Evolutionary conservation across 2,329 filamentous ascomycete genomes (phyloP).

Genomic region (Madurella mycetomatis): DNA sequence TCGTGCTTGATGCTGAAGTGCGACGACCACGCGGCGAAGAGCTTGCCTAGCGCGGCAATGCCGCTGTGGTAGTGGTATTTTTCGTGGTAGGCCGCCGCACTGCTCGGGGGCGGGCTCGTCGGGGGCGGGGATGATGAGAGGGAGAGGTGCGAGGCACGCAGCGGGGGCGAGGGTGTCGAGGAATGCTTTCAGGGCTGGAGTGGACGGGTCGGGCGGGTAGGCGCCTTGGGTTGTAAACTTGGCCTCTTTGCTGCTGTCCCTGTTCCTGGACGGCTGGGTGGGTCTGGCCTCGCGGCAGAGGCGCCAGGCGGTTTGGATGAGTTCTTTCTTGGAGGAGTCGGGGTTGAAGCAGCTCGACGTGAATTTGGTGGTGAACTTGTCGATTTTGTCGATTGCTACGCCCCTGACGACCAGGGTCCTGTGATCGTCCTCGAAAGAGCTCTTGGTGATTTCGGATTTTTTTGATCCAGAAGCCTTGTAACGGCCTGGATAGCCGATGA

Average conservation of each 20-base stretch:
- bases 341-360: conserved; percentile 8
- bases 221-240: not conserved
- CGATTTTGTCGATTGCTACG: conserved; percentile 6
- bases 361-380: conserved; percentile 7
- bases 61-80: too few species aligned
- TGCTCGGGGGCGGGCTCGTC: too few species aligned
- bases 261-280: too few species aligned
- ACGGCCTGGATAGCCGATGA: conserved; percentile 10
- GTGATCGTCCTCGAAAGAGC: conserved; percentile 7
- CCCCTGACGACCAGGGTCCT: conserved; percentile 7
- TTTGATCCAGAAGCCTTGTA: conserved; percentile 5
- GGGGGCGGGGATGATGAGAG: too few species aligned
- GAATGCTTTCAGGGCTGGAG: conserved; percentile 7
- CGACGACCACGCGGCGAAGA: too few species aligned
- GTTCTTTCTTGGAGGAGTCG: conserved; percentile 10
- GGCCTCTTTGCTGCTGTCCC: too few species aligned
- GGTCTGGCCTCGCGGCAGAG: not conserved
- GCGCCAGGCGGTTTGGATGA: conserved; percentile 10
- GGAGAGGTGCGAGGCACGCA: not conserved
- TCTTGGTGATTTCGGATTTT: conserved; percentile 8
- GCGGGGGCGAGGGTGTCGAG: conserved; percentile 9
- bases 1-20: too few species aligned
- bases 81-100: too few species aligned
- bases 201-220: not conserved
- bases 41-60: too few species aligned